Conservation (phyloP, 1,284 basidiomycete species). For the Amylostereum chailletii region DNA sequence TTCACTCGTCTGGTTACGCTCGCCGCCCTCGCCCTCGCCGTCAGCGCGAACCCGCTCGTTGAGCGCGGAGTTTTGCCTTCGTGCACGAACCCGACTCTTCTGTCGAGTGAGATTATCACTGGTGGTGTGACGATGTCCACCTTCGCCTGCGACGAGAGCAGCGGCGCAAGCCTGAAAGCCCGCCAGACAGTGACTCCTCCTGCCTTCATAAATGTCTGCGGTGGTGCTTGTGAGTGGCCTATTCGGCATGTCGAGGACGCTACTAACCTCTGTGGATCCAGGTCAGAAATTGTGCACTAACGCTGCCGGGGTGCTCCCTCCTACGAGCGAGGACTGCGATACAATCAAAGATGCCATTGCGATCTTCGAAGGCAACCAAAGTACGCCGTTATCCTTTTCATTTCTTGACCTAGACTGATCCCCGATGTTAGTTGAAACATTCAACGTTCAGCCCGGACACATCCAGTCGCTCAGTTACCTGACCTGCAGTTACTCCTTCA, state of each 20-base stretch:
- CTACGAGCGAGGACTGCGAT: slow-evolving; percentile 18
- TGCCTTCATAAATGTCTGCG: slow-evolving; percentile 13
- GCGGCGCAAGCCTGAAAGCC: too few species aligned
- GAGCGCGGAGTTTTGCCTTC: not conserved
- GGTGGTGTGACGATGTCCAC: too few species aligned
- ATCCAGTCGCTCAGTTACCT: slow-evolving; percentile 19
- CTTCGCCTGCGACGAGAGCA: too few species aligned
- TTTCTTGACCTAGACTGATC: not conserved
- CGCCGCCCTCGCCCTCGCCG: not conserved
- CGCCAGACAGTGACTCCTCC: not conserved
- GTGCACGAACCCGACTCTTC: not conserved
- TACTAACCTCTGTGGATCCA: not conserved
- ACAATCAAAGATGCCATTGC: slow-evolving; percentile 18
- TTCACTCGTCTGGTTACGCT: not conserved
- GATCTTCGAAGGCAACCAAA: slow-evolving; percentile 14
- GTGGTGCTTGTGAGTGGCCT: slow-evolving; percentile 13
- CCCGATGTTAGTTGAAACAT: slow-evolving; percentile 16
- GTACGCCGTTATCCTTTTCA: slow-evolving; percentile 6
- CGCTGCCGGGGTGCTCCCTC: slow-evolving; percentile 15
- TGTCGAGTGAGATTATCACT: not conserved
- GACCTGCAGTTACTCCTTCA: slow-evolving; percentile 21
- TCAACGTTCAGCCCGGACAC: slow-evolving; percentile 16
- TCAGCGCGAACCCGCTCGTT: not conserved
- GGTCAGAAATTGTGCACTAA: slow-evolving; percentile 14
- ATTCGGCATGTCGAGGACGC: not conserved